A percentile compares a stretch with the other conserved stretches of the same genome.
These are phyloP conservation scores for barley (Hordeum vulgare) DNA, from an alignment of 176 grass and related monocot species.

Conservation along the genomic window DNA sequence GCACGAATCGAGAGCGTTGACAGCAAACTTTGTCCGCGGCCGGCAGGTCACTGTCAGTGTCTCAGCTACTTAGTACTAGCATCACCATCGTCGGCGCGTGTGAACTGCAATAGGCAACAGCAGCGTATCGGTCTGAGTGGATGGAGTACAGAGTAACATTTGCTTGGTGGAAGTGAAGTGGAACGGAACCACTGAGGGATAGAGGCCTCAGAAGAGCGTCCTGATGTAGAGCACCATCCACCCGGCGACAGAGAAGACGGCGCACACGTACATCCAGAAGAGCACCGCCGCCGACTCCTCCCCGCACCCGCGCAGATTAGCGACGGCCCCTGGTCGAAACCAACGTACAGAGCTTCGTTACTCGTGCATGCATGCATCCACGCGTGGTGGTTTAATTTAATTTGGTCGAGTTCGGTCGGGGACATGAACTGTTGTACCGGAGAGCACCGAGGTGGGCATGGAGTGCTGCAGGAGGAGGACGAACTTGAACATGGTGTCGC, in stretches of 20 bases:
- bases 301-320: constrained; percentile 49
- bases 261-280: constrained; percentile 68
- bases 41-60: not conserved
- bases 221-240: constrained; percentile 53
- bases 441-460: constrained; percentile 76
- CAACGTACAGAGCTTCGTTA: not conserved
- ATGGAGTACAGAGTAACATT: not conserved
- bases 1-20: not conserved
- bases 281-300: constrained; percentile 55
- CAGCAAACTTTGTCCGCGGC: not conserved
- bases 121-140: too few relatives aligned
- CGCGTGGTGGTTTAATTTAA: too few relatives aligned
- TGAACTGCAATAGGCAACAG: not conserved
- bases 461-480: constrained; percentile 61
- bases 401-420: not conserved
- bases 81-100: not conserved
- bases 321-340: constrained; percentile 36
- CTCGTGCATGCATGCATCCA: too few relatives aligned
- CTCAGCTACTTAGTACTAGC: not conserved
- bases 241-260: constrained; percentile 54
- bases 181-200: not conserved
- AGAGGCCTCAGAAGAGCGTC: constrained; percentile 40
- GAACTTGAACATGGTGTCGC: constrained; percentile 69
- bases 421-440: constrained; percentile 30
- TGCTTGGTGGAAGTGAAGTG: not conserved